Conservation (phyloP, 352 stramenopile species). For the Phytophthora podocarpi region DNA sequence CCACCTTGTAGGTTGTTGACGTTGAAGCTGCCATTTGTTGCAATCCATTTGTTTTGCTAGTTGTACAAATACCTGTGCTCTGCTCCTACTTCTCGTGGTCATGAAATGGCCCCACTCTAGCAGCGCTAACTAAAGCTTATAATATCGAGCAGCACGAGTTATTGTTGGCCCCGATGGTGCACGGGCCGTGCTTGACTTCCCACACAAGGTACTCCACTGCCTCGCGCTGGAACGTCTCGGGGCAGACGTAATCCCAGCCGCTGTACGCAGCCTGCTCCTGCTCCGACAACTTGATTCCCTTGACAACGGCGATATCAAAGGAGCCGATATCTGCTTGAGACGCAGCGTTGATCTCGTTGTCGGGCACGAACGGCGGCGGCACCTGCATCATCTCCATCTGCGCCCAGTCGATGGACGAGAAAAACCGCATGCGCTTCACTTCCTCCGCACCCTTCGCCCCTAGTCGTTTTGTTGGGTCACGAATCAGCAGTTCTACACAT, state of each 20-base stretch:
- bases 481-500: conserved; percentile 76
- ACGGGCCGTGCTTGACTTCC: conserved; percentile 81
- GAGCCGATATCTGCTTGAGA: conserved; percentile 82
- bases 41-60: conserved; percentile 20
- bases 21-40: conserved; percentile 17
- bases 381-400: conserved; percentile 75
- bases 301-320: conserved; percentile 76
- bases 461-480: conserved; percentile 74
- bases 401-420: conserved; percentile 74
- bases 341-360: conserved; percentile 87
- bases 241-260: conserved; percentile 77
- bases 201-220: conserved; percentile 85
- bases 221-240: conserved; percentile 80
- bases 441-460: conserved; percentile 74
- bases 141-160: conserved; percentile 75
- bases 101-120: no score
- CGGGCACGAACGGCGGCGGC: conserved; percentile 73
- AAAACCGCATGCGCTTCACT: conserved; percentile 84
- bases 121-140: no score
- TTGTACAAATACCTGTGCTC: conserved; percentile 24
- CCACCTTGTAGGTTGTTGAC: no score
- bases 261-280: conserved; percentile 74
- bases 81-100: not conserved
- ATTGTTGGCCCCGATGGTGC: conserved; percentile 57
- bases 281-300: conserved; percentile 74